phyloP scores from a whole-genome alignment of 306 rosid genomes.

The Chamaecrista fasciculata region DNA sequence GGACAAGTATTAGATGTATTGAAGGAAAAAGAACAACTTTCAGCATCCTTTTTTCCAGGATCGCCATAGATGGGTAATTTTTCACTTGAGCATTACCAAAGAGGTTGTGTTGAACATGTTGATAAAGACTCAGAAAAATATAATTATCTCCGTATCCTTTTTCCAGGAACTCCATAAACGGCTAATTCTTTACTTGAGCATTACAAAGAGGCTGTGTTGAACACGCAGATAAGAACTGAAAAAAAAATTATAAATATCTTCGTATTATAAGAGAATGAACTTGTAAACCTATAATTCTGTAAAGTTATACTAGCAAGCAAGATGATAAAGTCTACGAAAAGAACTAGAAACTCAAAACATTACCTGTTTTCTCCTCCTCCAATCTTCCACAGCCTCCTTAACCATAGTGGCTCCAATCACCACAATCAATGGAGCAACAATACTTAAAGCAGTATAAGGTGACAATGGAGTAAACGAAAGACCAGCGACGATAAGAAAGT shows the following conservation, averaged over 20 bases:
- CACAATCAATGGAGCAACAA: constrained; percentile 59
- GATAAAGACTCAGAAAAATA: not conserved
- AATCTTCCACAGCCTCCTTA: constrained; percentile 93
- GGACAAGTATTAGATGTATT: not conserved
- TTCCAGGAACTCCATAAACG: not conserved
- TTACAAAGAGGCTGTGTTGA: not conserved
- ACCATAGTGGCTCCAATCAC: constrained; percentile 86
- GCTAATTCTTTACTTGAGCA: not conserved
- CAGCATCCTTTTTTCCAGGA: not conserved
- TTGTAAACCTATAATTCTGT: not conserved
- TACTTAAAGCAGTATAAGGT: constrained; percentile 62
- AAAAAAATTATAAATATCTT: not conserved
- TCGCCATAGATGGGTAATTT: not conserved
- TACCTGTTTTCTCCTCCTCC: constrained; percentile 94
- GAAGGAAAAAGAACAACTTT: not conserved
- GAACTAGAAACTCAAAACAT: constrained; percentile 2
- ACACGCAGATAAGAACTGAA: not conserved
- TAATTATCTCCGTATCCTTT: not conserved
- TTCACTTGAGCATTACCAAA: not conserved
- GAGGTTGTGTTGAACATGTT: not conserved
- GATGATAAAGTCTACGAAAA: no score
- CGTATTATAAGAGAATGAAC: constrained; percentile 21
- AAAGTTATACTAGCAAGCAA: not conserved
- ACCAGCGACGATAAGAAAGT: constrained; percentile 79
- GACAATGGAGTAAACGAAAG: constrained; percentile 87